Percentiles rank a stretch among this genome's conserved stretches.
phyloP scores from a whole-genome alignment of 805 yeast species.

The Hemisphaericaspora nanyangensis region DNA sequence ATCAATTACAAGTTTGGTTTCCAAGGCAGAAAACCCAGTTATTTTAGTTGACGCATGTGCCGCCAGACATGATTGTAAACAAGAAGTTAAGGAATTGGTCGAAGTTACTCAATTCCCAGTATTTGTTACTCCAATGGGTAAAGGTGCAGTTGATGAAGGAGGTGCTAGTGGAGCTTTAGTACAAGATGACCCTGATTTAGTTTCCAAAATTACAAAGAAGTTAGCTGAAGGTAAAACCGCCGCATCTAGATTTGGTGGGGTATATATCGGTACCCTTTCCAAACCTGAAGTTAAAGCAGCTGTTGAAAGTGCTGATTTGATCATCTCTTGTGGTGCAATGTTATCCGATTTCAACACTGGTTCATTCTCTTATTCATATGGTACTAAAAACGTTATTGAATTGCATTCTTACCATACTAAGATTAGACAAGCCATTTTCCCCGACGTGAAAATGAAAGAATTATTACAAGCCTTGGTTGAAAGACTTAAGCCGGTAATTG shows the following conservation, averaged over 20 bases:
- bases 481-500: constrained; percentile 32
- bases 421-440: constrained; percentile 37
- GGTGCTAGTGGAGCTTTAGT: constrained; percentile 26
- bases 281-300: constrained; percentile 33
- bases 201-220: constrained; percentile 18
- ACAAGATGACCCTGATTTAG: constrained; percentile 22
- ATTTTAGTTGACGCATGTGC: constrained; percentile 41
- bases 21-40: constrained; percentile 28
- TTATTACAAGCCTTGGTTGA: constrained; percentile 42
- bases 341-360: constrained; percentile 41
- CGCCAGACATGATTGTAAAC: constrained; percentile 34
- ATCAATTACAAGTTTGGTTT: constrained; percentile 22
- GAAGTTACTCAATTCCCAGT: constrained; percentile 39
- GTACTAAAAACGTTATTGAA: constrained; percentile 36
- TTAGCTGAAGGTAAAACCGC: constrained; percentile 17
- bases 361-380: constrained; percentile 36
- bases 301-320: constrained; percentile 35
- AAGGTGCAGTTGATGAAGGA: constrained; percentile 34
- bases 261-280: constrained; percentile 36
- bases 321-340: constrained; percentile 35
- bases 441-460: constrained; percentile 41
- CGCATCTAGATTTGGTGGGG: constrained; percentile 34
- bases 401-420: constrained; percentile 41
- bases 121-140: constrained; percentile 40
- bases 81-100: constrained; percentile 30